Percentiles rank a stretch among this genome's conserved stretches.
Evolutionary conservation across 2,329 filamentous ascomycete genomes (phyloP).

Genomic region (Zopfia rhizophila): DNA sequence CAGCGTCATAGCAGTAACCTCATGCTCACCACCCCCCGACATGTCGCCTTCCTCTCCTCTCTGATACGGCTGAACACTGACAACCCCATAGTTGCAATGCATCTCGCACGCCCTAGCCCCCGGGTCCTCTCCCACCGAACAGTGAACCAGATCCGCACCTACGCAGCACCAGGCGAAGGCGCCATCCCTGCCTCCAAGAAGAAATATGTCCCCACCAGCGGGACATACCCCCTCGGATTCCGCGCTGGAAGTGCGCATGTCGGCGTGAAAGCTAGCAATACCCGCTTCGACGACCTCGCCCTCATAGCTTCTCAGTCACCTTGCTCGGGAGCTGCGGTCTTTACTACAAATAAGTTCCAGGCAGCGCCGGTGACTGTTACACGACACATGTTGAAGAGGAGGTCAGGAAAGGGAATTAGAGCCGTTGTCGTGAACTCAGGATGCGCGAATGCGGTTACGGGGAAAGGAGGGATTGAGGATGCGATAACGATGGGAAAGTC

Average conservation of each 20-base stretch:
- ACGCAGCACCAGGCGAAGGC: slow-evolving; percentile 68
- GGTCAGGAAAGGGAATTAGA: slow-evolving; percentile 75
- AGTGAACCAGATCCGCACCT: slow-evolving; percentile 59
- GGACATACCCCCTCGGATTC: slow-evolving; percentile 92
- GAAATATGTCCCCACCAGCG: slow-evolving; percentile 87
- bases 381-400: slow-evolving; percentile 73
- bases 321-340: slow-evolving; percentile 89
- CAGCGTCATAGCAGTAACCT: no score
- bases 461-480: slow-evolving; percentile 88
- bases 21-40: no score
- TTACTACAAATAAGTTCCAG: slow-evolving; percentile 98
- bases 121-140: slow-evolving; percentile 40
- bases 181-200: slow-evolving; percentile 81
- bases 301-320: slow-evolving; percentile 87
- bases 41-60: no score
- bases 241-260: slow-evolving; percentile 86
- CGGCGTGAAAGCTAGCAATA: slow-evolving; percentile 93
- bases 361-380: slow-evolving; percentile 93
- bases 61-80: no score
- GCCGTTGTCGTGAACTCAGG: slow-evolving; percentile 94
- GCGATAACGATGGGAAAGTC: slow-evolving; percentile 83
- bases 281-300: slow-evolving; percentile 88
- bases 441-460: slow-evolving; percentile 96
- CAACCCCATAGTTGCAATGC: slow-evolving; percentile 32
- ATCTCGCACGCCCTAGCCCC: slow-evolving; percentile 41